Conservation (phyloP, 257 asterid species). For the Solanum verrucosum region DNA sequence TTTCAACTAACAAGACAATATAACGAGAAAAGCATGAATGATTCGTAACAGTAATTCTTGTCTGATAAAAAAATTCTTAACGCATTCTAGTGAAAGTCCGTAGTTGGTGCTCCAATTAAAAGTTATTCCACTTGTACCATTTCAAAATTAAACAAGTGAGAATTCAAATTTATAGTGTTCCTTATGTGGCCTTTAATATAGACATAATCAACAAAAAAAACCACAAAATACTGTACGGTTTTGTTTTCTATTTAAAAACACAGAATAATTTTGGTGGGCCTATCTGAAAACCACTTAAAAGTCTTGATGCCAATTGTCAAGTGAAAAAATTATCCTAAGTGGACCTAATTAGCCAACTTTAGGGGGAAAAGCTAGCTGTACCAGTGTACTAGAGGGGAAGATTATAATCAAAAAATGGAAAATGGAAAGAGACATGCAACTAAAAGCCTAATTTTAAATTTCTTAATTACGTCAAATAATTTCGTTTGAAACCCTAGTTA, state of each 20-base stretch:
- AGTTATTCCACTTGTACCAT: not conserved
- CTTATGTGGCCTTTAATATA: not conserved
- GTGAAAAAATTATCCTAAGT: not conserved
- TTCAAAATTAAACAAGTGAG: not conserved
- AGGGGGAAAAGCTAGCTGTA: not conserved
- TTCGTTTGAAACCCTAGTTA: not conserved
- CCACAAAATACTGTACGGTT: not conserved
- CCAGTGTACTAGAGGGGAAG: not conserved
- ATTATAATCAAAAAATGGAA: not conserved
- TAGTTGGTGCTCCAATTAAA: not conserved
- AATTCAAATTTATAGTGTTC: not conserved
- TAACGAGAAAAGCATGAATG: not conserved
- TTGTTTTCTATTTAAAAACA: not conserved
- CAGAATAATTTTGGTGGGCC: slow-evolving; percentile 9
- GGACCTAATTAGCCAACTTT: not conserved
- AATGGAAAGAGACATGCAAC: not conserved
- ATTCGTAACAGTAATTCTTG: not conserved
- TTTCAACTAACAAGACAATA: not conserved
- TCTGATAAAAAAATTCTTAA: not conserved
- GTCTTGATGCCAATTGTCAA: not conserved
- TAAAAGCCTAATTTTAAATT: not conserved
- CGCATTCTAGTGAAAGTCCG: not conserved
- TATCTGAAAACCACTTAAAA: not conserved
- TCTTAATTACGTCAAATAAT: not conserved
- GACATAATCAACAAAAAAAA: not conserved